Percentiles rank a stretch among this genome's conserved stretches.
Evolutionary conservation across 768 basidiomycete species (phyloP).

Genomic region (Galerina sulciceps): DNA sequence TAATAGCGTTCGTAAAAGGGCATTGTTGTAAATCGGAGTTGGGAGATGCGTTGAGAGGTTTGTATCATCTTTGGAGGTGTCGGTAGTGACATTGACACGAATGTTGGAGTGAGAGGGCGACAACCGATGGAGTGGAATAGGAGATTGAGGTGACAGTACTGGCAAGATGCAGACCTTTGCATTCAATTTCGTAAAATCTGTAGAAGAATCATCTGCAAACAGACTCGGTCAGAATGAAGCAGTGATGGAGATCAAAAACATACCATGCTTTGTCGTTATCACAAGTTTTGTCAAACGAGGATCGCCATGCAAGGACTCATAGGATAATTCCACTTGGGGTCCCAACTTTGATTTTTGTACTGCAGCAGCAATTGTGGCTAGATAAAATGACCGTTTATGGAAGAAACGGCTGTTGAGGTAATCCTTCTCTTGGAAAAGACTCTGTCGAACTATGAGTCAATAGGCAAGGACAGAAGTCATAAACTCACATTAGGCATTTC

Average conservation of each 20-base stretch:
- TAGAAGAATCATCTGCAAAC: slow-evolving; percentile 48
- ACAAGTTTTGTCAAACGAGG: slow-evolving; percentile 70
- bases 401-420: slow-evolving; percentile 89
- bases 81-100: slow-evolving; percentile 25
- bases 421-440: slow-evolving; percentile 95
- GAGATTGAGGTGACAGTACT: slow-evolving; percentile 57
- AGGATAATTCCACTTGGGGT: slow-evolving; percentile 62
- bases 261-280: slow-evolving; percentile 61
- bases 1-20: slow-evolving; percentile 58
- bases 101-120: slow-evolving; percentile 77
- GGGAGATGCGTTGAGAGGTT: slow-evolving; percentile 37
- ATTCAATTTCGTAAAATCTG: slow-evolving; percentile 70
- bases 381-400: slow-evolving; percentile 90
- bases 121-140: slow-evolving; percentile 69
- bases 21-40: slow-evolving; percentile 83
- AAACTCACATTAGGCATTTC: slow-evolving; percentile 80
- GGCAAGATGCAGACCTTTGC: slow-evolving; percentile 78
- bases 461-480: not conserved
- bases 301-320: slow-evolving; percentile 61
- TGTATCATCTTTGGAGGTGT: slow-evolving; percentile 21
- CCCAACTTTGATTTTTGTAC: slow-evolving; percentile 48
- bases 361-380: slow-evolving; percentile 75
- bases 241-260: slow-evolving; percentile 21
- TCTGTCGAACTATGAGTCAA: slow-evolving; percentile 38
- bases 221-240: slow-evolving; percentile 22